A percentile compares a stretch with the other conserved stretches of the same genome.
These are phyloP conservation scores for Boletus sp. DNA, from an alignment of 768 basidiomycete genomes.

Conservation along the genomic window DNA sequence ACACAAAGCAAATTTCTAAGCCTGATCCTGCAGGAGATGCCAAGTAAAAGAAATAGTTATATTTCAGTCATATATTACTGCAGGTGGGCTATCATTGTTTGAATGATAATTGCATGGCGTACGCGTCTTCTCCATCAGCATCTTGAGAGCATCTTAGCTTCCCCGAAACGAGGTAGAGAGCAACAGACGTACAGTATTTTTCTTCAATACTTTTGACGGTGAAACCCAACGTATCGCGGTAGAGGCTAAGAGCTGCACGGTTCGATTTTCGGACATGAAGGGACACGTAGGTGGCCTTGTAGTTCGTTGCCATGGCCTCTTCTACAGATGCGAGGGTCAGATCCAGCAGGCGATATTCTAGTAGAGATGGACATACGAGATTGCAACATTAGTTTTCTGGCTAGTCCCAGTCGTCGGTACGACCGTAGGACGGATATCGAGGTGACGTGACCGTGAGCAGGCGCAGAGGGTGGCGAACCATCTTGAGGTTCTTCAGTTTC, in stretches of 20 bases:
- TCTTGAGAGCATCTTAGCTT: constrained; percentile 45
- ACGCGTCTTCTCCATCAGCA: constrained; percentile 94
- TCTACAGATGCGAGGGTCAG: constrained; percentile 44
- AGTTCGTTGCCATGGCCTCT: constrained; percentile 87
- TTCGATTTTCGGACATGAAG: constrained; percentile 96
- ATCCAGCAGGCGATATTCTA: neutral
- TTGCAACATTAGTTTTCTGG: constrained; percentile 90
- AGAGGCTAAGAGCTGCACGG: constrained; percentile 83
- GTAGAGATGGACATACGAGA: constrained; percentile 60
- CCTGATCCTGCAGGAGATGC: neutral
- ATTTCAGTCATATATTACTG: constrained; percentile 2
- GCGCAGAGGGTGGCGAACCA: constrained; percentile 45
- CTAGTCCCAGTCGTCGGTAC: constrained; percentile 86
- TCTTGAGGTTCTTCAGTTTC: constrained; percentile 43
- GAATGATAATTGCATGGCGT: constrained; percentile 78
- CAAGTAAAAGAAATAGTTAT: neutral
- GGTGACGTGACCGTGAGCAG: constrained; percentile 87
- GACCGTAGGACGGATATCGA: constrained; percentile 93
- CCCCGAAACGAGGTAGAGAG: neutral
- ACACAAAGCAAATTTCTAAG: neutral
- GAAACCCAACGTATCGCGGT: constrained; percentile 88
- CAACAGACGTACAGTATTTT: constrained; percentile 75
- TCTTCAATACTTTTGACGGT: constrained; percentile 81
- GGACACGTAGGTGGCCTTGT: constrained; percentile 79
- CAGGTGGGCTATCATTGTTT: constrained; percentile 25